These are phyloP conservation scores for Diaporthe ampelina DNA, from an alignment of 2,329 filamentous ascomycete species.

Conservation along the genomic window DNA sequence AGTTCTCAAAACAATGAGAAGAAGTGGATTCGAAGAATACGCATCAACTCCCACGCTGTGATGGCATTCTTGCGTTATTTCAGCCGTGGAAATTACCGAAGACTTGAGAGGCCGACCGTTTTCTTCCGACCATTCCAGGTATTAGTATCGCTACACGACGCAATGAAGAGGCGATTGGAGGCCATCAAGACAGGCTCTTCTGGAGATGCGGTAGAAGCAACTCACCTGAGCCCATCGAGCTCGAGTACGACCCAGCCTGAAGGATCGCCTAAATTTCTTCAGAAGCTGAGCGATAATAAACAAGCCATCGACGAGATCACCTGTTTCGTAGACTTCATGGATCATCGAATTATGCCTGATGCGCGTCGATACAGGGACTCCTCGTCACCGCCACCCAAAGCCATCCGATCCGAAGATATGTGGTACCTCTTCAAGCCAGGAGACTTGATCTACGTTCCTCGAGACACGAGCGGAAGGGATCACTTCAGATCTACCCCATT, in stretches of 20 bases:
- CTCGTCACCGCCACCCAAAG: fast-evolving
- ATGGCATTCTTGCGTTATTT: too few species aligned
- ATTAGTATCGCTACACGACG: too few species aligned
- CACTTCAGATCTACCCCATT: fast-evolving
- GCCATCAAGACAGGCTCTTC: too few species aligned
- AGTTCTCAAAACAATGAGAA: fast-evolving
- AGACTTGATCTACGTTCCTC: not conserved
- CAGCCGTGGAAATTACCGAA: too few species aligned
- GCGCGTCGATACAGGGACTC: not conserved
- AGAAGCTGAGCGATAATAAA: fast-evolving
- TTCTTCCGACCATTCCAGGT: too few species aligned
- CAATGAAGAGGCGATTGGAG: too few species aligned
- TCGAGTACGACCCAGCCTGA: fast-evolving
- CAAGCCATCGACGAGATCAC: not conserved
- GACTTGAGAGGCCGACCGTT: too few species aligned
- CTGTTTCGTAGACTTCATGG: conserved; percentile 26
- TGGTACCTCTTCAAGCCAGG: conserved; percentile 19
- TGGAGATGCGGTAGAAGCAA: too few species aligned
- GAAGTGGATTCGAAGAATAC: conserved; percentile 11
- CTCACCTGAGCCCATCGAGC: too few species aligned
- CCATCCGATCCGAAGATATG: not conserved
- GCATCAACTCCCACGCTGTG: conserved; percentile 4
- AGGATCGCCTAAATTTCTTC: fast-evolving
- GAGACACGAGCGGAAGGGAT: fast-evolving
- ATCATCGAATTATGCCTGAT: conserved; percentile 7